Conservation (phyloP, 108 stramenopile genomes). For the Cyclotella atomus region DNA sequence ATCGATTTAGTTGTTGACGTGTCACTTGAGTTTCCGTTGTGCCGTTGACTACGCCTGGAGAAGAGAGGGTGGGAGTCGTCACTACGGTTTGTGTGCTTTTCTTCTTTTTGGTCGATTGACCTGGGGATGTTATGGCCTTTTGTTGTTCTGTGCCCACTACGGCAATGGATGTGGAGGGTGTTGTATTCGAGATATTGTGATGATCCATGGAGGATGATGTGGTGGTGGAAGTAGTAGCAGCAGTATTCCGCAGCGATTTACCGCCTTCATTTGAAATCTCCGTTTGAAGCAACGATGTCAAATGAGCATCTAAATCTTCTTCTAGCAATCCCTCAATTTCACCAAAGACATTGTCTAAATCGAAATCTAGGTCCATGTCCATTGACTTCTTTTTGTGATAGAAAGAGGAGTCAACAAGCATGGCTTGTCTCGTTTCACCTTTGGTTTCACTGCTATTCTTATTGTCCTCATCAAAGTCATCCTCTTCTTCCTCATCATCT, state of each 20-base stretch:
- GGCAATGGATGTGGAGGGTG: slow-evolving; percentile 5
- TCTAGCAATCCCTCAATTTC: slow-evolving; percentile 80
- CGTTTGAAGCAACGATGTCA: slow-evolving; percentile 54
- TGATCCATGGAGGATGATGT: too few species aligned
- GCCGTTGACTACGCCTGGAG: background rate
- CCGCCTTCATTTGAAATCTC: background rate
- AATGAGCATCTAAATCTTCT: slow-evolving; percentile 88
- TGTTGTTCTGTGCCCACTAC: slow-evolving; percentile 35
- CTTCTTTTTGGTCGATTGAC: slow-evolving; percentile 45
- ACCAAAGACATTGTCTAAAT: slow-evolving; percentile 24
- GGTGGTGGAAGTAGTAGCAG: too few species aligned
- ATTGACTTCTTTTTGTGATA: background rate
- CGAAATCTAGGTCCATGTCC: background rate
- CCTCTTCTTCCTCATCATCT: slow-evolving; percentile 44
- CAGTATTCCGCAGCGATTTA: slow-evolving; percentile 5
- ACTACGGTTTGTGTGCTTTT: slow-evolving; percentile 53
- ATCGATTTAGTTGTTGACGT: slow-evolving; percentile 56
- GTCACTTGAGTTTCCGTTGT: slow-evolving; percentile 40
- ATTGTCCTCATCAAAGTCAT: slow-evolving; percentile 4
- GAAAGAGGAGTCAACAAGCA: too few species aligned
- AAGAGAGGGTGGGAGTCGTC: slow-evolving; percentile 25
- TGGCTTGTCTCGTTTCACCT: too few species aligned
- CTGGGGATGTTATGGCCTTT: slow-evolving; percentile 47
- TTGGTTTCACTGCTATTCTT: too few species aligned
- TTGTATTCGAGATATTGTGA: background rate